Base-by-base conservation (phyloP, 306 rosid genomes). In the Cicer judaicum region DNA sequence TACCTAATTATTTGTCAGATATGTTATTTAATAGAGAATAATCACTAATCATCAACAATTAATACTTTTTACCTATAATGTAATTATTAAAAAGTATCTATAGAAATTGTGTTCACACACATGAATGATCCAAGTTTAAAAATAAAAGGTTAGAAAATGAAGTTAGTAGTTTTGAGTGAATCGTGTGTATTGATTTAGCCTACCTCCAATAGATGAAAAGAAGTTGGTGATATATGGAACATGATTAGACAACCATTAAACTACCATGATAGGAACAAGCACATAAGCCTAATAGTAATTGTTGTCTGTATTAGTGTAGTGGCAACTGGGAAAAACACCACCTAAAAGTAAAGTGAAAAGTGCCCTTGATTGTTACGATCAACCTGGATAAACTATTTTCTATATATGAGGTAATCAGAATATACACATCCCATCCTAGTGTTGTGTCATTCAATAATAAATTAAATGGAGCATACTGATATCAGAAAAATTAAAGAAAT, bases 291-390 rank as follows among this genome's bases (percentile, higher is more conserved):
- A 60, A 60, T 7, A 60, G 65, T 60, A 12, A 34, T 12, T 60
- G 10, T 60, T 60, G 65, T 60, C 65, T 60, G 2, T 34, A 60
- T 9, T 21, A 19, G 65, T 60, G 42, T 60, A 38, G 18, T 62
- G 53, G 53, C 50, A 9, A 65, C 49, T 18, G 62, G 6, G 38
- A 43, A 49, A 15, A 10, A 16, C 62, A 52, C 63, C 38, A 39
- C 63, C 61, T 18, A 36, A 42, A 70, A 52, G n/a, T 10, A 38
- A 38, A 70, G 63, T 70, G 74, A 64, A 64, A 61, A 61, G 67
- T 61, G 46, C 50, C 5, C 8, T 39, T 8, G 5, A 64, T 42
- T 64, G 15, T 16, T 63, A 9, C 34, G 29, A 38, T 63, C 12
- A 62, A 36, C 68, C 39, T 21, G 39, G 41, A 57, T 8, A 21